Evolutionary conservation across 73 alveolate species (phyloP).

Genomic region (Paramecium sexaurelia): DNA sequence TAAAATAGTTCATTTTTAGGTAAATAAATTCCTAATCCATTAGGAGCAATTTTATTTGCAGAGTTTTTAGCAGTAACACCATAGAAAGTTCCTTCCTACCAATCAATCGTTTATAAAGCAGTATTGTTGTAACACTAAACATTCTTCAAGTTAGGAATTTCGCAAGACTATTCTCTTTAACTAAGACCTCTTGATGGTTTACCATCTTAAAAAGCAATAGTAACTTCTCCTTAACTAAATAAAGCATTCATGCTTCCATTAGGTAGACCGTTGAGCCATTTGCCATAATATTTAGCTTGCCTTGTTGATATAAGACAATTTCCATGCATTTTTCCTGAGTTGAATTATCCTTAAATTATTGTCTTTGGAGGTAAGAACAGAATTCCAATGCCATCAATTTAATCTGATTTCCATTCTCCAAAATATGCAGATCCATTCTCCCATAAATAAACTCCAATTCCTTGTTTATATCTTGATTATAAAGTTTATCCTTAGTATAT

Average conservation of each 20-base stretch:
- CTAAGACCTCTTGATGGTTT: conserved; percentile 23
- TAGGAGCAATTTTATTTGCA: neutral
- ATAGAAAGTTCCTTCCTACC: neutral
- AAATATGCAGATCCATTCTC: conserved; percentile 58
- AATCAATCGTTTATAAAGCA: neutral
- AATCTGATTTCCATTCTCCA: conserved; percentile 58
- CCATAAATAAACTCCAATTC: conserved; percentile 47
- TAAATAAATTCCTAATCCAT: neutral
- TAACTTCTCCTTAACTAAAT: neutral
- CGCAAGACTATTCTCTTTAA: neutral
- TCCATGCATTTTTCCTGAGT: neutral
- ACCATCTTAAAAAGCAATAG: conserved; percentile 16
- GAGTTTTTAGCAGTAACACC: neutral
- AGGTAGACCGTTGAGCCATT: conserved; percentile 47
- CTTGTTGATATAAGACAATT: neutral
- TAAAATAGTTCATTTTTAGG: neutral
- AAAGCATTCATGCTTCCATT: conserved; percentile 5
- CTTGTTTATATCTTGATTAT: conserved; percentile 13
- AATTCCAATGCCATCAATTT: conserved; percentile 36
- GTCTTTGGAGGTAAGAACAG: conserved; percentile 38
- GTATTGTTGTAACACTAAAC: neutral
- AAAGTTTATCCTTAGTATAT: conserved; percentile 32
- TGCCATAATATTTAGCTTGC: neutral
- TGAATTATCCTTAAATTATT: neutral
- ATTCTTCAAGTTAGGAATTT: neutral